Evolutionary conservation across 768 basidiomycete species (phyloP).

Genomic region (Lanmaoa pseudosensibilis): DNA sequence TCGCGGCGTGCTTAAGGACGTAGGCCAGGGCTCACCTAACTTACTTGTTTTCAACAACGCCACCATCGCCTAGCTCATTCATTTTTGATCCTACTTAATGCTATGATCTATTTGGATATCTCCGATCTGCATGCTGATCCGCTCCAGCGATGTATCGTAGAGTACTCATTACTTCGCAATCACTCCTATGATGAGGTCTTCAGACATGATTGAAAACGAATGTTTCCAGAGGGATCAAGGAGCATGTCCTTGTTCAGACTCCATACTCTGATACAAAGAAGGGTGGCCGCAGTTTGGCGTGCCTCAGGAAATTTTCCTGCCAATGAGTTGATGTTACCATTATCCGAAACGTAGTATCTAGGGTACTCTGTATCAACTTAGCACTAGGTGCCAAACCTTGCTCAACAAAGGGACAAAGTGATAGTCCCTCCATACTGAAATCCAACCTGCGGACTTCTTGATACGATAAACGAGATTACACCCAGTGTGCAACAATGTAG

Average conservation of each 20-base stretch:
- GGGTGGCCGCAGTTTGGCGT: no score
- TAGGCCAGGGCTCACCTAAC: constrained; percentile 60
- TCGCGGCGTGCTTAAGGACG: constrained; percentile 44
- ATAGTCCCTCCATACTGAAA: not conserved
- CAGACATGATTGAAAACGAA: not conserved
- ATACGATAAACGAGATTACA: constrained; percentile 9
- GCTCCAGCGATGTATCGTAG: constrained; percentile 15
- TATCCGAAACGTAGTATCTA: not conserved
- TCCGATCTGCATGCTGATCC: constrained; percentile 5
- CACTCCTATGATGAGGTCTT: not conserved
- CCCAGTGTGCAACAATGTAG: constrained; percentile 45
- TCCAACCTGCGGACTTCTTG: constrained; percentile 12
- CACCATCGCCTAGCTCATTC: constrained; percentile 32
- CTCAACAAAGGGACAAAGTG: not conserved
- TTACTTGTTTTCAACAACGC: constrained; percentile 81
- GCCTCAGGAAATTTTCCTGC: no score
- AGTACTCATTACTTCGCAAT: not conserved
- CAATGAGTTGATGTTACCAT: not conserved
- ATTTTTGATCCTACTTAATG: constrained; percentile 2
- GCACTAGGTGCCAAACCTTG: not conserved
- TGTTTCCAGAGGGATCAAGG: not conserved
- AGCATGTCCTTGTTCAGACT: not conserved
- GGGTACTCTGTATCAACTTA: not conserved
- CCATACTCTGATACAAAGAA: not conserved
- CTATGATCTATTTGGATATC: constrained; percentile 2